phyloP scores from a whole-genome alignment of 2,329 filamentous ascomycete genomes.

The Hypoxylon sp. region DNA sequence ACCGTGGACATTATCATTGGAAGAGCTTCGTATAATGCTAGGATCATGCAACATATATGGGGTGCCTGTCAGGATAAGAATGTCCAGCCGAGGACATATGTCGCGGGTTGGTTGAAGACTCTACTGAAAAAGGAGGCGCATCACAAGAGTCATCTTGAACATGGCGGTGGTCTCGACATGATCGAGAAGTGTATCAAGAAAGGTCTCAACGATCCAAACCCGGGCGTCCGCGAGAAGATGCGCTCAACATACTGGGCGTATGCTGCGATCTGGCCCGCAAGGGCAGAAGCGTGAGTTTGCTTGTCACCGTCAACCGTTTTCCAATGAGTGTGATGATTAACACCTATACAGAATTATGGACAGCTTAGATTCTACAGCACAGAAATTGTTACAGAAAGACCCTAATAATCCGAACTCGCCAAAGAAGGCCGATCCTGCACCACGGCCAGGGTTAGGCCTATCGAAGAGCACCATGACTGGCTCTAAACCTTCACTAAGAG shows the following conservation, averaged over 20 bases:
- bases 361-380: conserved; percentile 82
- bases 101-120: conserved; percentile 86
- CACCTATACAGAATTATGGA: conserved; percentile 77
- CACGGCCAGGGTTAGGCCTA: conserved; percentile 71
- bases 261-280: conserved; percentile 80
- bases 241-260: conserved; percentile 91
- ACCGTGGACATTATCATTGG: conserved; percentile 87
- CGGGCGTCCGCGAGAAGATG: conserved; percentile 88
- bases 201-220: conserved; percentile 90
- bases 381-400: conserved; percentile 85
- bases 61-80: conserved; percentile 93
- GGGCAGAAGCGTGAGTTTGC: conserved; percentile 77
- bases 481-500: conserved; percentile 79
- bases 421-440: conserved; percentile 66
- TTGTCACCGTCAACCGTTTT: not conserved
- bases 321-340: conserved; percentile 27
- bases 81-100: conserved; percentile 84
- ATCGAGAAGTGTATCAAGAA: conserved; percentile 92
- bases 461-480: conserved; percentile 74
- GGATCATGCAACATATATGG: conserved; percentile 89
- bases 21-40: conserved; percentile 82
- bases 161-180: conserved; percentile 84
- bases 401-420: conserved; percentile 83
- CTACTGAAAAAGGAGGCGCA: conserved; percentile 81
- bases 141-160: conserved; percentile 87